Evolutionary conservation across 345 rosid genomes (phyloP), one percentile per base, ranked within the genome.

Genomic region (Reutealis trisperma): DNA sequence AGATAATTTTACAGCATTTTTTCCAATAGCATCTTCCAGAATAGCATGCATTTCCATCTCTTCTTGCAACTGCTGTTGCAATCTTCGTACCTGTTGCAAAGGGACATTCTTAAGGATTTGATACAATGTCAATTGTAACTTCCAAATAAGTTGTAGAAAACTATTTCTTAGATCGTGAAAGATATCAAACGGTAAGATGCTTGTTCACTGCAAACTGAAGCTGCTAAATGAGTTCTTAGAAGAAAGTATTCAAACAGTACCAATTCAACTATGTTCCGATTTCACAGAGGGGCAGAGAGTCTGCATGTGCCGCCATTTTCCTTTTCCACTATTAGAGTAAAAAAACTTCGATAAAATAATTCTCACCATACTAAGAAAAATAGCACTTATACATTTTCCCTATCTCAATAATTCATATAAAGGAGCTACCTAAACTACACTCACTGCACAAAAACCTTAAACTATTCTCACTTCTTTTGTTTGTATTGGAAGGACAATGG

Each of bases 31-130:
- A 54, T 83, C 85, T 82, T 89, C 89, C 79, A 94, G 75, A 76
- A 86, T 74, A 25, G 81, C 79, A 80, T 92, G 98, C 77, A 88
- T 61, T 63, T 87, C 87, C 82, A 89, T 80, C 87, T 94, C 97
- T 80, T 88, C 87, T 82, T 83, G 91, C 74, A 94, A 89, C 83
- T 90, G 86, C 75, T 84, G 83, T 68, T 89, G 91, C 80, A 94
- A 85, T 79, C 77, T 87, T 77, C 84, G 82, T 13, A 94, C 94
- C 98, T 94, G 88, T 64, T 77, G 73, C 41, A 75, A 87, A 73
- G 57, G 47, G 47, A 65, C 69, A 63, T 73, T 66, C 70, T 52
- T 47, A 45, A 62, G 44, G 57, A 13, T 30, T 59, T 18, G 22
- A 58, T 54, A 52, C 32, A 6, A 1, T 34, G 21, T 19, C 45